phyloP scores from a whole-genome alignment of 768 basidiomycete species.

The Podaxis sp. region DNA sequence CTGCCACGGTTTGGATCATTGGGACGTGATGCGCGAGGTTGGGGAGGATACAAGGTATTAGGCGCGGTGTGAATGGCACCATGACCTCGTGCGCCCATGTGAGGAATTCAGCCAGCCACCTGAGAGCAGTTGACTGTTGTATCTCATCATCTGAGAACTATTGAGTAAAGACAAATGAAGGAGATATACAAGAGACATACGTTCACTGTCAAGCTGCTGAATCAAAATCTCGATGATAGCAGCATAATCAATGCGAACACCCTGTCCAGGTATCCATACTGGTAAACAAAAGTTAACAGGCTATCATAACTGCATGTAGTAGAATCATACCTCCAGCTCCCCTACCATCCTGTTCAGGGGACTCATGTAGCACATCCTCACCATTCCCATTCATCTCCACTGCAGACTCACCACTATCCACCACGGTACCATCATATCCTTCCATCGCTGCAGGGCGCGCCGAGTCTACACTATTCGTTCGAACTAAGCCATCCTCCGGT shows the following conservation, averaged over 20 bases:
- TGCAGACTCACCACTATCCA: constrained; percentile 56
- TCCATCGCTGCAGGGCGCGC: background rate
- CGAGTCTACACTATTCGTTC: constrained; percentile 3
- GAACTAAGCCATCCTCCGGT: constrained; percentile 27
- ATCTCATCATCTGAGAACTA: constrained; percentile 80
- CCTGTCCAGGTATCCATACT: constrained; percentile 95
- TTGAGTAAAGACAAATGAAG: background rate
- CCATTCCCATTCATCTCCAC: constrained; percentile 56
- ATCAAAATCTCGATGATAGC: constrained; percentile 94
- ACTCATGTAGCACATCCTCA: constrained; percentile 20
- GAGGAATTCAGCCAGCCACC: constrained; percentile 91
- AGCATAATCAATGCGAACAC: constrained; percentile 86
- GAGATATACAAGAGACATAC: constrained; percentile 42
- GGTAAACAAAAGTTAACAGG: constrained; percentile 14
- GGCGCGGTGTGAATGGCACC: constrained; percentile 90
- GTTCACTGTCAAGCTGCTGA: constrained; percentile 78
- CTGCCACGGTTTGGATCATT: constrained; percentile 86
- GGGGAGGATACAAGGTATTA: constrained; percentile 90
- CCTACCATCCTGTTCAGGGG: constrained; percentile 48
- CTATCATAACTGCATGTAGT: background rate
- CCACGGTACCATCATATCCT: constrained; percentile 6
- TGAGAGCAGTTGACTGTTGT: constrained; percentile 90
- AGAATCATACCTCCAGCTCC: constrained; percentile 60
- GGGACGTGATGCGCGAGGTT: constrained; percentile 91
- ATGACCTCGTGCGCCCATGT: constrained; percentile 87